Conservation (phyloP, 192 early-diverging fungal genomes). For the Dissophora globulifera region DNA sequence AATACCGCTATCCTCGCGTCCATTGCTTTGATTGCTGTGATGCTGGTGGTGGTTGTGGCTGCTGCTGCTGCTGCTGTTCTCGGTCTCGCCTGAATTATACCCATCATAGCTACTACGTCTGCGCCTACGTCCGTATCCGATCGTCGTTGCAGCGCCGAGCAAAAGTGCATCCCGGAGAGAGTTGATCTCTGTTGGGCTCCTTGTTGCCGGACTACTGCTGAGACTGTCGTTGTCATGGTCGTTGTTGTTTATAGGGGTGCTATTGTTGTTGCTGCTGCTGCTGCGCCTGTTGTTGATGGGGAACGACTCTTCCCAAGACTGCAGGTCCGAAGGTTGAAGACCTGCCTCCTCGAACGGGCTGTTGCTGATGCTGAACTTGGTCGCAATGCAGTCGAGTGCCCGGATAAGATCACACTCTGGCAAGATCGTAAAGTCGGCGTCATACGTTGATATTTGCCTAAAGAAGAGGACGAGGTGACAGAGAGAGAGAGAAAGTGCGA, state of each 20-base stretch:
- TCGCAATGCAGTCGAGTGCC: slow-evolving; percentile 35
- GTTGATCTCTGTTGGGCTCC: slow-evolving; percentile 22
- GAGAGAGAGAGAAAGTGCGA: not conserved
- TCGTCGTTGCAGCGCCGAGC: slow-evolving; percentile 17
- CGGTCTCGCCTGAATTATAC: no score
- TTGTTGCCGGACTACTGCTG: no score
- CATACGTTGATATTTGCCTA: slow-evolving; percentile 54
- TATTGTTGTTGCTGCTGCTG: no score
- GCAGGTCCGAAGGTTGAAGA: slow-evolving; percentile 17
- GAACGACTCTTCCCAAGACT: slow-evolving; percentile 42
- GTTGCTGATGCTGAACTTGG: slow-evolving; percentile 31
- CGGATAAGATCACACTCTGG: slow-evolving; percentile 48
- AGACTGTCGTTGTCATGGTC: no score
- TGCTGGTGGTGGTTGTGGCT: no score
- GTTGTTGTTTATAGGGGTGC: no score
- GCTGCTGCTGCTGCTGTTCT: no score
- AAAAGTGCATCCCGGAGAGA: slow-evolving; percentile 47
- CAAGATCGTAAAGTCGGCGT: slow-evolving; percentile 49
- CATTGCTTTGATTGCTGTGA: not conserved
- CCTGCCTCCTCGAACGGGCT: slow-evolving; percentile 35
- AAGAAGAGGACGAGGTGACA: not conserved
- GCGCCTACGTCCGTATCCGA: slow-evolving; percentile 14
- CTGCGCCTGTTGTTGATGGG: no score
- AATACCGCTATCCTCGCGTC: slow-evolving; percentile 37
- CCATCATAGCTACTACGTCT: no score